phyloP scores from a whole-genome alignment of 163 green algal species.

The Chlorella variabilis region DNA sequence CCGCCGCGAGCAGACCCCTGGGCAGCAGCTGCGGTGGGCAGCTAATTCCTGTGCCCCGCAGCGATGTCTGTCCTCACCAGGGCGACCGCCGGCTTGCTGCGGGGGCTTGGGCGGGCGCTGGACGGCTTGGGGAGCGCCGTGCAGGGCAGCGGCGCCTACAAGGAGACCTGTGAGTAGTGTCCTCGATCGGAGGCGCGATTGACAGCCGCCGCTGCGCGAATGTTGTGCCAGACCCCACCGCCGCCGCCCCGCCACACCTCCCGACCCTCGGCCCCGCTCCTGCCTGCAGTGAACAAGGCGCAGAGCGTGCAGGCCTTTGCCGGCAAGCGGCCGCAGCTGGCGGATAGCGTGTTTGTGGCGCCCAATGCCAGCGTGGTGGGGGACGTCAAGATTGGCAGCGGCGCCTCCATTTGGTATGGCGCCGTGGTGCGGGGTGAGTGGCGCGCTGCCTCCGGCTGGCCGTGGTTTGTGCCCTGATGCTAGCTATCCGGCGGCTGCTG shows the following conservation, averaged over 20 bases:
- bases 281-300: constrained; percentile 47
- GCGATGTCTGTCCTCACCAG: neutral
- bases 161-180: constrained; percentile 55
- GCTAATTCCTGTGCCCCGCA: no score
- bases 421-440: constrained; percentile 61
- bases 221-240: neutral
- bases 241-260: neutral
- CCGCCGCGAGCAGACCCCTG: no score
- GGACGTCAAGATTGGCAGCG: constrained; percentile 82
- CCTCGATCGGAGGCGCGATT: no score
- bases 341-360: constrained; percentile 79
- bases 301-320: constrained; percentile 39
- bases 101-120: constrained; percentile 47
- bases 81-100: neutral
- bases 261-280: no score
- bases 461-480: neutral
- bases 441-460: neutral
- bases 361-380: constrained; percentile 88
- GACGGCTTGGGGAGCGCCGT: constrained; percentile 50
- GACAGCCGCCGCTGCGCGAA: no score
- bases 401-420: constrained; percentile 86
- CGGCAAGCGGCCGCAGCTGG: constrained; percentile 58
- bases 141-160: constrained; percentile 55
- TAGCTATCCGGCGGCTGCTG: no score
- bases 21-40: no score